Evolutionary conservation across 2,329 filamentous ascomycete genomes (phyloP).

Genomic region (Tetracladium maxilliforme): DNA sequence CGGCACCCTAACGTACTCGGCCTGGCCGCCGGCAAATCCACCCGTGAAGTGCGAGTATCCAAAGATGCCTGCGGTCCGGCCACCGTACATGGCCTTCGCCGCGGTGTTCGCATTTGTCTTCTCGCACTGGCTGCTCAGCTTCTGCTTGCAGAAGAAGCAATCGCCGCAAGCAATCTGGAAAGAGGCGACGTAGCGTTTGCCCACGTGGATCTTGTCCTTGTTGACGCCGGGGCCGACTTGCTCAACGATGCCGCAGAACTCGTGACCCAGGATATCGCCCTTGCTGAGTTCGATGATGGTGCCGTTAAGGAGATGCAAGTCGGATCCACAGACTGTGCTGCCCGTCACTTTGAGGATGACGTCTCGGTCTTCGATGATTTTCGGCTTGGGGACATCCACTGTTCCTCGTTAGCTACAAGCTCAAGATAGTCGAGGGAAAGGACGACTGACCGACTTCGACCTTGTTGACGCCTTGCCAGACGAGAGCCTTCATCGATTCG

Average conservation of each 20-base stretch:
- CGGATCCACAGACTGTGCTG: constrained; percentile 18
- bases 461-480: constrained; percentile 70
- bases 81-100: constrained; percentile 64
- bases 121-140: constrained; percentile 67
- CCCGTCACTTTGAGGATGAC: constrained; percentile 63
- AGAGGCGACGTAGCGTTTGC: constrained; percentile 63
- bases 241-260: constrained; percentile 35
- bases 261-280: constrained; percentile 37
- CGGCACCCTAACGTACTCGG: constrained; percentile 75
- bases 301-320: constrained; percentile 19
- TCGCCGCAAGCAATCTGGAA: constrained; percentile 69
- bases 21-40: constrained; percentile 77
- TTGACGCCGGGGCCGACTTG: constrained; percentile 31
- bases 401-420: background rate
- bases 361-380: constrained; percentile 57
- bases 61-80: constrained; percentile 59
- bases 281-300: constrained; percentile 28
- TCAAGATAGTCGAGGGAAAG: constrained; percentile 1
- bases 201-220: constrained; percentile 37
- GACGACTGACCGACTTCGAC: constrained; percentile 44
- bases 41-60: constrained; percentile 69
- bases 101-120: constrained; percentile 62
- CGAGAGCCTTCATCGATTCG: constrained; percentile 64
- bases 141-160: constrained; percentile 69
- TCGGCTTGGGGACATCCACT: constrained; percentile 55